These are phyloP conservation scores for Mycena leptocephala DNA, from an alignment of 768 basidiomycete species.

Conservation along the genomic window DNA sequence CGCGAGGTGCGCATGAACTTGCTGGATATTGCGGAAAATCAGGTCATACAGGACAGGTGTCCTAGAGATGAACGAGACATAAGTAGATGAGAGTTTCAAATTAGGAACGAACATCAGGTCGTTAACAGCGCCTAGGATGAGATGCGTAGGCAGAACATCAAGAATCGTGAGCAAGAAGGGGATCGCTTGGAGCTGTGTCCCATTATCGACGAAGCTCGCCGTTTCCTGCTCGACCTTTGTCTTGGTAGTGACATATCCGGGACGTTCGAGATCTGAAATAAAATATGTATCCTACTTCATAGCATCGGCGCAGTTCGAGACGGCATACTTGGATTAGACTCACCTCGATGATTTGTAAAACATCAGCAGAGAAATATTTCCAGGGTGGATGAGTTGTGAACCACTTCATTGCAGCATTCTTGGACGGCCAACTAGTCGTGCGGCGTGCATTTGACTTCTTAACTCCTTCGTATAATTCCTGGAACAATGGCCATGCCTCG, in stretches of 20 bases:
- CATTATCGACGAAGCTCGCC: constrained; percentile 36
- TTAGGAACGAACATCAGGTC: constrained; percentile 16
- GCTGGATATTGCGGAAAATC: not conserved
- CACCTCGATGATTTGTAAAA: constrained; percentile 12
- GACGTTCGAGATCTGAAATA: constrained; percentile 18
- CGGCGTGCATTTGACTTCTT: constrained; percentile 29
- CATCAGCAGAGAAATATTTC: constrained; percentile 19
- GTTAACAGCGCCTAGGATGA: constrained; percentile 2
- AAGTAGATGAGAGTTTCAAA: not conserved
- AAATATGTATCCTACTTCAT: constrained; percentile 18
- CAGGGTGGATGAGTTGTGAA: constrained; percentile 18
- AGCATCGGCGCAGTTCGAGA: not conserved
- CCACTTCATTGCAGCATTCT: constrained; percentile 25
- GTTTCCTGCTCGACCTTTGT: constrained; percentile 42
- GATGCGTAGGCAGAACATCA: constrained; percentile 26
- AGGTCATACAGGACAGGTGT: not conserved
- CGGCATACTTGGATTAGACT: not conserved
- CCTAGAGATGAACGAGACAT: not conserved
- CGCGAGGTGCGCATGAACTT: not conserved
- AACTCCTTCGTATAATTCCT: not conserved
- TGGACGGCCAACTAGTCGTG: constrained; percentile 17
- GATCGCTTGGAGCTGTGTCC: constrained; percentile 28
- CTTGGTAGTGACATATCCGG: constrained; percentile 37
- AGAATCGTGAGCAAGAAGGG: constrained; percentile 24
- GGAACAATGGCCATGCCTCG: constrained; percentile 25